Conservation (phyloP, 495 filamentous ascomycete species). For the Aspergillus heteromorphus region DNA sequence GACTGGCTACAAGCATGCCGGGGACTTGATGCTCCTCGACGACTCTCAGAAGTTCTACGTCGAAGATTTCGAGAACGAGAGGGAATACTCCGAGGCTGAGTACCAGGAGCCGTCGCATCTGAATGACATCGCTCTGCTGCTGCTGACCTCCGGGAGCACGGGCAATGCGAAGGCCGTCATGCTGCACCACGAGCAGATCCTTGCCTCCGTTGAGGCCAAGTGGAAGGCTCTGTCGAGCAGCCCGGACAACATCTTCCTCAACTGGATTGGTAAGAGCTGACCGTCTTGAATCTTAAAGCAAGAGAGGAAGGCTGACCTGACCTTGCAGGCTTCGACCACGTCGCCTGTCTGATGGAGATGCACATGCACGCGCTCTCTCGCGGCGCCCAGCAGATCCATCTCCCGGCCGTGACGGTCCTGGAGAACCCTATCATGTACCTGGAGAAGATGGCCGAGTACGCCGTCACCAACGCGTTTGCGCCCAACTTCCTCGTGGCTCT, state of each 20-base stretch:
- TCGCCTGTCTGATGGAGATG: neutral
- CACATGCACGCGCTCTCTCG: neutral
- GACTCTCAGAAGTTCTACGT: neutral
- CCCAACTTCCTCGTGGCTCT: neutral
- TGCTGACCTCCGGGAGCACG: neutral
- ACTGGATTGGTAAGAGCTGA: neutral
- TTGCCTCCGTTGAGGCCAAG: neutral
- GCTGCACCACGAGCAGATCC: neutral
- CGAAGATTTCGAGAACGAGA: neutral
- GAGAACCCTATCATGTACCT: neutral
- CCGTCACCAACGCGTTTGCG: neutral
- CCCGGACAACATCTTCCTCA: conserved; percentile 20
- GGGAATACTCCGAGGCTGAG: neutral
- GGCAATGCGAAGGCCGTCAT: neutral
- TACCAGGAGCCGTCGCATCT: neutral
- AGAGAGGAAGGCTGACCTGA: neutral
- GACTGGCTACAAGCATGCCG: neutral
- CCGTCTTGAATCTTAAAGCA: neutral
- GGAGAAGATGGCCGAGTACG: neutral
- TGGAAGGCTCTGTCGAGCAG: no score
- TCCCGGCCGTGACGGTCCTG: neutral
- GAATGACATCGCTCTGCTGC: neutral
- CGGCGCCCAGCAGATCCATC: neutral
- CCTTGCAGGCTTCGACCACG: neutral
- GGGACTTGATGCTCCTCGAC: neutral